Conservation (phyloP, 768 basidiomycete genomes). For the Hemileccinum impolitum region DNA sequence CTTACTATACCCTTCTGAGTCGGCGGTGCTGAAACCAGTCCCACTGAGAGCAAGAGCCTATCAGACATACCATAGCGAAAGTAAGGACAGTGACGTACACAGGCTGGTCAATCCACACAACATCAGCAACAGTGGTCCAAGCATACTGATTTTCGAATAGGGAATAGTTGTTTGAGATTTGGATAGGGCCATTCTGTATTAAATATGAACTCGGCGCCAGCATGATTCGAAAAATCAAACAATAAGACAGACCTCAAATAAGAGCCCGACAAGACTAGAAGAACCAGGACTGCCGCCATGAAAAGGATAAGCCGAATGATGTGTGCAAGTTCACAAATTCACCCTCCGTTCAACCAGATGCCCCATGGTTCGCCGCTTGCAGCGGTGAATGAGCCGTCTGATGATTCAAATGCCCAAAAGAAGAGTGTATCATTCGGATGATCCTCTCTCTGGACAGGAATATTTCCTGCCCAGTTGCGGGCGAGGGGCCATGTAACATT, state of each 20-base stretch:
- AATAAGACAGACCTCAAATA: constrained; percentile 54
- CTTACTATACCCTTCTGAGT: constrained; percentile 57
- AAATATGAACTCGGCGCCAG: neutral
- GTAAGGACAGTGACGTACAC: constrained; percentile 36
- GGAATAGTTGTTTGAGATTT: constrained; percentile 49
- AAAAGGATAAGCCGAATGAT: neutral
- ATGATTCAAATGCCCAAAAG: constrained; percentile 61
- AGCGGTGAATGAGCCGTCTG: constrained; percentile 52
- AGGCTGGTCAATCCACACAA: constrained; percentile 74
- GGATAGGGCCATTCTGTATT: constrained; percentile 67
- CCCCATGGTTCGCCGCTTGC: constrained; percentile 55
- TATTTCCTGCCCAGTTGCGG: constrained; percentile 62
- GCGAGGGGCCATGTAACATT: constrained; percentile 55
- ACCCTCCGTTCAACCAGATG: constrained; percentile 76
- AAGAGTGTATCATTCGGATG: constrained; percentile 67
- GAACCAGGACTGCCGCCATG: constrained; percentile 51
- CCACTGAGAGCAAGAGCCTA: constrained; percentile 37
- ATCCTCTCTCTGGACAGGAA: constrained; percentile 53
- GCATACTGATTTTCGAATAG: constrained; percentile 50
- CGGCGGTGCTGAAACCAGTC: constrained; percentile 61
- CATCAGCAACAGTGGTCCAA: constrained; percentile 61
- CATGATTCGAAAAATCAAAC: neutral
- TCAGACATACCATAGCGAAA: neutral
- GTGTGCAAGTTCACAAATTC: constrained; percentile 12
- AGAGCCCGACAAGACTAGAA: constrained; percentile 62